A percentile compares a stretch with the other conserved stretches of the same genome.
These are phyloP conservation scores for Trypanosoma platydactyli DNA, from an alignment of 208 protist genomes.

Conservation along the genomic window DNA sequence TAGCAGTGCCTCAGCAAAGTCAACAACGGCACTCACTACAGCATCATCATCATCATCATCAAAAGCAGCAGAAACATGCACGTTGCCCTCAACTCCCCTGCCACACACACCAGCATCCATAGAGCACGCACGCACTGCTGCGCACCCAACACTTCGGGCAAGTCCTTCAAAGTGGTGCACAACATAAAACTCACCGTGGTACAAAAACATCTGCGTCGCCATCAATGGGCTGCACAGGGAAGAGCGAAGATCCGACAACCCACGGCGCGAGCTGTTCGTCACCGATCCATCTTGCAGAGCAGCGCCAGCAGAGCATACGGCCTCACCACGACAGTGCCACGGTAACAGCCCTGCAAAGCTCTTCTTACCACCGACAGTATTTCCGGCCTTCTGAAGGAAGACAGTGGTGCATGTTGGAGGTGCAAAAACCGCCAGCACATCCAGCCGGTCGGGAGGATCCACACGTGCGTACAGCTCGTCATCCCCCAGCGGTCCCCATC, in stretches of 20 bases:
- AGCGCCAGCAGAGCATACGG: neutral
- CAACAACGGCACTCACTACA: conserved; percentile 12
- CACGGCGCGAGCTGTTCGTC: conserved; percentile 12
- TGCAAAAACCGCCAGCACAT: conserved; percentile 12
- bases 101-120: neutral
- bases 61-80: neutral
- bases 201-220: conserved; percentile 24
- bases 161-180: conserved; percentile 21
- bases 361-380: neutral
- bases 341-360: neutral
- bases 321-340: neutral
- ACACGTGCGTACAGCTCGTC: neutral
- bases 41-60: neutral
- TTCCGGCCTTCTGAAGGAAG: neutral
- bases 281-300: neutral
- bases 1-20: conserved; percentile 11
- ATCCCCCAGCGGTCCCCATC: neutral
- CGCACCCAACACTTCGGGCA: neutral
- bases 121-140: neutral
- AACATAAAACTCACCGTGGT: conserved; percentile 26
- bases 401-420: neutral
- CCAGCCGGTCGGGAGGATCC: conserved; percentile 3
- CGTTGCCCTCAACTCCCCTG: neutral
- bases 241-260: neutral
- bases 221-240: neutral